These are phyloP conservation scores for Lasiosphaeris hirsuta DNA, from an alignment of 495 filamentous ascomycete genomes.

Conservation along the genomic window DNA sequence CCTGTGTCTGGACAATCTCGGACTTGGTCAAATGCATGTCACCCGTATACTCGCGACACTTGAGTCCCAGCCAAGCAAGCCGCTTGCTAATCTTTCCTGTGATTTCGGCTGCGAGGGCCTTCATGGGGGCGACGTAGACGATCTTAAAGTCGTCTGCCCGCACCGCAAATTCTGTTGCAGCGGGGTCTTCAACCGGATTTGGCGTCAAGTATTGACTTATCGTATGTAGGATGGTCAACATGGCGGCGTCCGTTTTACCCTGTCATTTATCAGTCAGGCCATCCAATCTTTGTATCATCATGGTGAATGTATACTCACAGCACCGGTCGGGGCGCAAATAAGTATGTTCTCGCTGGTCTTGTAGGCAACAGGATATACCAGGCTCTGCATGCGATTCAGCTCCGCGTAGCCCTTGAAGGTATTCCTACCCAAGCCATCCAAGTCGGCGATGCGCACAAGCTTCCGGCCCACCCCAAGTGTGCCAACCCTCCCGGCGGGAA, in stretches of 20 bases:
- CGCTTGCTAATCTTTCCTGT: slow-evolving; percentile 92
- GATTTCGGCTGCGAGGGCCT: slow-evolving; percentile 93
- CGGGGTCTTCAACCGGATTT: slow-evolving; percentile 69
- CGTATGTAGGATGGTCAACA: slow-evolving; percentile 88
- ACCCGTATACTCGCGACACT: slow-evolving; percentile 87
- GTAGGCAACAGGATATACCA: slow-evolving; percentile 95
- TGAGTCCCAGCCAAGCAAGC: slow-evolving; percentile 87
- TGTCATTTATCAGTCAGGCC: slow-evolving; percentile 15
- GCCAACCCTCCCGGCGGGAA: slow-evolving; percentile 81
- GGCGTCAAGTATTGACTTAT: slow-evolving; percentile 81
- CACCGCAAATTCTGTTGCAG: slow-evolving; percentile 72
- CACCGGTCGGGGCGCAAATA: slow-evolving; percentile 96
- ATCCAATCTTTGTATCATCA: background rate
- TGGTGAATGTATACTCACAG: slow-evolving; percentile 34
- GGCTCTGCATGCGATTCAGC: slow-evolving; percentile 95
- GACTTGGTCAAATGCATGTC: slow-evolving; percentile 98
- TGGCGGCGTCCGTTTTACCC: slow-evolving; percentile 98
- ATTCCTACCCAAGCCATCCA: slow-evolving; percentile 86
- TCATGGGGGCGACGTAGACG: slow-evolving; percentile 97
- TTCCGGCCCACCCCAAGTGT: slow-evolving; percentile 65
- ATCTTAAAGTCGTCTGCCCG: slow-evolving; percentile 91
- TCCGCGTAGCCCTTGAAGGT: slow-evolving; percentile 94
- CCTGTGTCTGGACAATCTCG: slow-evolving; percentile 92
- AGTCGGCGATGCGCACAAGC: slow-evolving; percentile 69
- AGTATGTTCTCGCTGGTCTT: slow-evolving; percentile 97